Conservation (phyloP, 345 rosid genomes). For the Gossypium herbaceum region DNA sequence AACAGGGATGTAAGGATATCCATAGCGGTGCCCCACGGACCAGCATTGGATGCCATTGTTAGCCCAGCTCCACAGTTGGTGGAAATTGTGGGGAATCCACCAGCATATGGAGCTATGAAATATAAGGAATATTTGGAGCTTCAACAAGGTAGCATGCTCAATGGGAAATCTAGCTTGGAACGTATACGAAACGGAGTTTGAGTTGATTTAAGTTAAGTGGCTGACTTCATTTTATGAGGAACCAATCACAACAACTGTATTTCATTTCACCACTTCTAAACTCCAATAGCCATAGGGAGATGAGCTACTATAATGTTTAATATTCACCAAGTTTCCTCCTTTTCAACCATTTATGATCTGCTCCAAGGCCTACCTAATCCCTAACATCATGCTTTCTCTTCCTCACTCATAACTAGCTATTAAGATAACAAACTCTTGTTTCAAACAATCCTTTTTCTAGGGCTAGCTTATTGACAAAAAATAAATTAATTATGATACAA, state of each 20-base stretch:
- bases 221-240: too few species aligned
- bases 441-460: too few species aligned
- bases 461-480: too few species aligned
- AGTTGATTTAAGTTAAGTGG: too few species aligned
- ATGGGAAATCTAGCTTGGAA: conserved; percentile 35
- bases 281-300: background rate
- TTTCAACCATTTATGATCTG: too few species aligned
- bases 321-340: too few species aligned
- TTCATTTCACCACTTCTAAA: background rate
- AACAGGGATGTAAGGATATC: conserved; percentile 30
- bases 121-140: conserved; percentile 34
- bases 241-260: background rate
- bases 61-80: conserved; percentile 31
- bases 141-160: conserved; percentile 36
- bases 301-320: background rate
- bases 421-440: too few species aligned
- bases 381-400: too few species aligned
- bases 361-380: too few species aligned
- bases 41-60: conserved; percentile 41
- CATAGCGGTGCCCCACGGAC: conserved; percentile 30
- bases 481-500: too few species aligned
- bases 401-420: too few species aligned
- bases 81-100: conserved; percentile 7
- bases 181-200: background rate
- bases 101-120: conserved; percentile 31